phyloP scores from a whole-genome alignment of 2,329 filamentous ascomycete genomes.

The Coniella lustricola region DNA sequence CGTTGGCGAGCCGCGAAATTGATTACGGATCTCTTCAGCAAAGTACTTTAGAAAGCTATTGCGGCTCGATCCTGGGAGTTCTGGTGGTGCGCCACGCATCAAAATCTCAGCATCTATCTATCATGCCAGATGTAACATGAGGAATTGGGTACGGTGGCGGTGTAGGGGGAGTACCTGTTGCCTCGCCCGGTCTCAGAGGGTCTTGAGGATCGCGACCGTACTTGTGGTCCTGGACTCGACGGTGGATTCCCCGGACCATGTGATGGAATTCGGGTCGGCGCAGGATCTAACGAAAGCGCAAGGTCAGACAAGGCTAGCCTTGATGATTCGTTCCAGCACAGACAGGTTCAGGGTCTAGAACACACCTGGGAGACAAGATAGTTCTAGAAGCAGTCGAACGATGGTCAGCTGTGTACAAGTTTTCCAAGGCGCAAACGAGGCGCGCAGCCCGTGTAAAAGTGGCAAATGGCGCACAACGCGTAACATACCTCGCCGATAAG shows the following conservation, averaged over 20 bases:
- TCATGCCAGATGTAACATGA: too few relatives aligned
- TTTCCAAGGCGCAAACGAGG: not conserved
- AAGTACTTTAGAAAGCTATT: constrained; percentile 41
- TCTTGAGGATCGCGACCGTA: constrained; percentile 44
- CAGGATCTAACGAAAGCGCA: constrained; percentile 33
- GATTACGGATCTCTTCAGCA: constrained; percentile 43
- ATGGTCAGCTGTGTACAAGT: not conserved
- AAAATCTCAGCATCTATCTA: not conserved
- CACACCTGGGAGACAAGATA: constrained; percentile 19
- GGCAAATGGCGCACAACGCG: not conserved
- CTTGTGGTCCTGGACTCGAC: constrained; percentile 39
- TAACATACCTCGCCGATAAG: constrained; percentile 1
- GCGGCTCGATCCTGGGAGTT: constrained; percentile 19
- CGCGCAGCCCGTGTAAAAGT: not conserved
- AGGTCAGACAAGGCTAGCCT: not conserved
- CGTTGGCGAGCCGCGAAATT: constrained; percentile 38
- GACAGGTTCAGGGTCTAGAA: not conserved
- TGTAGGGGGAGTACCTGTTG: constrained; percentile 33
- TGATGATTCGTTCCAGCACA: not conserved
- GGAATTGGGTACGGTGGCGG: not conserved
- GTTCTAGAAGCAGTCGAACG: constrained; percentile 10
- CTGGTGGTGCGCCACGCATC: not conserved
- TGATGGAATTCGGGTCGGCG: constrained; percentile 44
- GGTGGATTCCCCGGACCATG: constrained; percentile 46
- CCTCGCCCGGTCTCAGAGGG: constrained; percentile 44